These are phyloP conservation scores for Periglandula ipomoeae DNA, from an alignment of 2,329 filamentous ascomycete species.

Conservation along the genomic window DNA sequence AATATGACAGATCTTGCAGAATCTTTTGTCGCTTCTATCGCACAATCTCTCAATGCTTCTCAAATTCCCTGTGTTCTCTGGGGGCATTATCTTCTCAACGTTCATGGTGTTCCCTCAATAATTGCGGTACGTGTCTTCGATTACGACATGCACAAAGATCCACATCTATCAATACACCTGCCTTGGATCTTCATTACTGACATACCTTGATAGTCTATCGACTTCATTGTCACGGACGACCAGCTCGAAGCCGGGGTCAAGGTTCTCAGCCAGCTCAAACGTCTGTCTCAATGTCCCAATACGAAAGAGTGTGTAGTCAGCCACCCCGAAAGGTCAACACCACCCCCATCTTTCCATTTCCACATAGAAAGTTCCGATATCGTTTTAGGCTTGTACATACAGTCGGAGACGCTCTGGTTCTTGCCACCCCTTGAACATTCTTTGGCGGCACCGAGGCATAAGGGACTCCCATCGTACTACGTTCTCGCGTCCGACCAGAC, in stretches of 20 bases:
- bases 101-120: neutral
- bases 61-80: slow-evolving; percentile 1
- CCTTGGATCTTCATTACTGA: neutral
- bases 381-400: neutral
- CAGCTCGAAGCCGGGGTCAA: neutral
- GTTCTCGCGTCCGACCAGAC: slow-evolving; percentile 1
- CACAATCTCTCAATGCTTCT: neutral
- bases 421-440: neutral
- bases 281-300: no score
- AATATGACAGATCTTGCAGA: neutral
- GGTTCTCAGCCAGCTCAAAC: neutral
- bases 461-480: neutral
- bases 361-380: neutral
- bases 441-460: neutral
- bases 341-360: neutral
- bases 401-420: slow-evolving; percentile 4
- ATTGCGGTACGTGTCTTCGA: neutral
- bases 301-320: no score
- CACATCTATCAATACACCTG: no score
- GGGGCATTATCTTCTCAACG: slow-evolving; percentile 2
- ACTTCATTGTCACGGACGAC: slow-evolving; percentile 1
- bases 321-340: neutral
- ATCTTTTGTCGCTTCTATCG: slow-evolving; percentile 1
- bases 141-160: neutral
- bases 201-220: neutral